These are phyloP conservation scores for Plasmodium blacklocki DNA, from an alignment of 169 alveolate species.

Conservation along the genomic window DNA sequence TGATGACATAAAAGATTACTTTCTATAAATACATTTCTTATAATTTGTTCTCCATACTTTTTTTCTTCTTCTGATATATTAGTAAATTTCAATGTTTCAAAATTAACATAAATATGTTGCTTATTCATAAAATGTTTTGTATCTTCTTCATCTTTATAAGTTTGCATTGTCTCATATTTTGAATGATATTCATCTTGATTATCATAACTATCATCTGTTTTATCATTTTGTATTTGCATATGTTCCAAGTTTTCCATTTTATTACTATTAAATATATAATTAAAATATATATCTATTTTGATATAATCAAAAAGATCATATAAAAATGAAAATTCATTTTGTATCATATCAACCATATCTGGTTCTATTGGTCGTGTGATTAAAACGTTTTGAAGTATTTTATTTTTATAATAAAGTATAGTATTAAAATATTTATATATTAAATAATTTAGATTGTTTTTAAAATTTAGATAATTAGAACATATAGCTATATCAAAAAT, in stretches of 20 bases:
- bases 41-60: constrained; percentile 38
- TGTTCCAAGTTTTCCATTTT: not conserved
- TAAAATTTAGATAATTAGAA: constrained; percentile 88
- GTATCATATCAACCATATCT: constrained; percentile 90
- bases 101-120: constrained; percentile 36
- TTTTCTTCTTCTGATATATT: constrained; percentile 43
- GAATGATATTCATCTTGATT: not conserved
- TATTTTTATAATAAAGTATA: no score
- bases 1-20: constrained; percentile 36
- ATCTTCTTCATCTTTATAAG: not conserved
- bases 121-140: not conserved
- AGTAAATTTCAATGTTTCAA: constrained; percentile 27
- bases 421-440: constrained; percentile 87
- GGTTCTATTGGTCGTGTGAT: constrained; percentile 91
- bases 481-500: constrained; percentile 96
- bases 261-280: constrained; percentile 17
- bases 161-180: not conserved
- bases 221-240: not conserved
- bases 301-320: constrained; percentile 90
- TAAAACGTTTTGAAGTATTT: no score
- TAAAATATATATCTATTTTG: constrained; percentile 78
- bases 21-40: constrained; percentile 30
- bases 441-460: constrained; percentile 87
- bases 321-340: constrained; percentile 92
- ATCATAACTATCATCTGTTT: not conserved